Percentiles rank a stretch among this genome's conserved stretches.
Evolutionary conservation across 257 asterid species (phyloP).

Genomic region (Ophiorrhiza pumila): DNA sequence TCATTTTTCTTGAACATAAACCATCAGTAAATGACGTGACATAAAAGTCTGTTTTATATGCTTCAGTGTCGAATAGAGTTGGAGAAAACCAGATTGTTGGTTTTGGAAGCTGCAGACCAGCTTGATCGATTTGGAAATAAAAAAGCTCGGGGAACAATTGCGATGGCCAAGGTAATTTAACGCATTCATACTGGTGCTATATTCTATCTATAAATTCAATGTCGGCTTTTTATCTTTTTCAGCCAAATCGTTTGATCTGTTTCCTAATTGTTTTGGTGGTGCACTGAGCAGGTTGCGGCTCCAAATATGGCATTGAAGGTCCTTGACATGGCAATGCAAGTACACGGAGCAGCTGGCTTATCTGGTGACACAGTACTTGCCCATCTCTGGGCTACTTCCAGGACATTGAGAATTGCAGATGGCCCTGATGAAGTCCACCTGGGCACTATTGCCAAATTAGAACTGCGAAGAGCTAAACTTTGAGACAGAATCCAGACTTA

Average conservation of each 20-base stretch:
- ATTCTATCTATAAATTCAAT: neutral
- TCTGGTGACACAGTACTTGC: constrained; percentile 82
- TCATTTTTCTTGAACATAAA: neutral
- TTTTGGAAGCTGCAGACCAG: constrained; percentile 95
- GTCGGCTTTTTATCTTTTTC: neutral
- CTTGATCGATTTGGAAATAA: constrained; percentile 84
- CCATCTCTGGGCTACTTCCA: constrained; percentile 85
- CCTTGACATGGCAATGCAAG: constrained; percentile 93
- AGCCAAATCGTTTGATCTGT: neutral
- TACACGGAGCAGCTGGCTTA: constrained; percentile 93
- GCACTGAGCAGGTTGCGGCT: constrained; percentile 64
- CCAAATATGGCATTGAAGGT: constrained; percentile 90
- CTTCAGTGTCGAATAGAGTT: constrained; percentile 86
- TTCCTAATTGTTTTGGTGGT: neutral
- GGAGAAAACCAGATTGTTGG: constrained; percentile 74
- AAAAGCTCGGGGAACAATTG: constrained; percentile 72
- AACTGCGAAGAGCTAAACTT: constrained; percentile 72
- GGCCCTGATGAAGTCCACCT: constrained; percentile 98
- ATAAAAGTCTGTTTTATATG: neutral
- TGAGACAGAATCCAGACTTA: constrained; percentile 22
- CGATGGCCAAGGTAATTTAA: constrained; percentile 89
- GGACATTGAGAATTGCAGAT: constrained; percentile 88
- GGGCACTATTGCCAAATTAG: constrained; percentile 81
- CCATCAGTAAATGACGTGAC: neutral
- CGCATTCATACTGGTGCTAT: neutral